These are phyloP conservation scores for Pseudovirgaria hyperparasitica DNA, from an alignment of 2,329 filamentous ascomycete genomes.

Conservation along the genomic window DNA sequence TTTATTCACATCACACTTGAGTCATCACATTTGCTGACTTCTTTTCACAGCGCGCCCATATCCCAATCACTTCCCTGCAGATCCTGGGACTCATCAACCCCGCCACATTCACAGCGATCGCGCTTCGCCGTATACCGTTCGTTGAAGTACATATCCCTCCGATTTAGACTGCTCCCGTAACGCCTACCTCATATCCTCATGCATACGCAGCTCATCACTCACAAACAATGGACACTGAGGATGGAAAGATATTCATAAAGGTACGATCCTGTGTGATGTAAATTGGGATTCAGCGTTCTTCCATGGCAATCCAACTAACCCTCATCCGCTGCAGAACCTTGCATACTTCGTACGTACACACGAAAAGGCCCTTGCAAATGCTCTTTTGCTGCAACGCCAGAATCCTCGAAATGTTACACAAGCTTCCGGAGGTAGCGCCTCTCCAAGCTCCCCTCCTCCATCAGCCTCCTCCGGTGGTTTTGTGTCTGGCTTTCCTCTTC, in stretches of 20 bases:
- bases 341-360: conserved; percentile 93
- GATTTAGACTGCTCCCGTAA: too few relatives aligned
- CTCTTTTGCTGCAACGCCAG: conserved; percentile 72
- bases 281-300: not conserved
- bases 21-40: too few relatives aligned
- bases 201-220: conserved; percentile 16
- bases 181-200: too few relatives aligned
- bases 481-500: conserved; percentile 75
- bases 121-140: too few relatives aligned
- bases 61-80: too few relatives aligned
- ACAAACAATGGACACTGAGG: conserved; percentile 65
- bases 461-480: conserved; percentile 54
- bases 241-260: conserved; percentile 83
- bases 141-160: too few relatives aligned
- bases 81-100: too few relatives aligned
- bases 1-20: too few relatives aligned
- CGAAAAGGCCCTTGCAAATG: conserved; percentile 94
- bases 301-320: not conserved
- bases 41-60: too few relatives aligned
- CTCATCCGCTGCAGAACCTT: conserved; percentile 54
- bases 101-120: too few relatives aligned
- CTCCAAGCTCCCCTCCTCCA: conserved; percentile 32
- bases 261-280: conserved; percentile 31
- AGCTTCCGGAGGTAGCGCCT: conserved; percentile 21
- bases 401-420: conserved; percentile 51